These are phyloP conservation scores for Tricholoma furcatifolium DNA, from an alignment of 768 basidiomycete species.

Conservation along the genomic window DNA sequence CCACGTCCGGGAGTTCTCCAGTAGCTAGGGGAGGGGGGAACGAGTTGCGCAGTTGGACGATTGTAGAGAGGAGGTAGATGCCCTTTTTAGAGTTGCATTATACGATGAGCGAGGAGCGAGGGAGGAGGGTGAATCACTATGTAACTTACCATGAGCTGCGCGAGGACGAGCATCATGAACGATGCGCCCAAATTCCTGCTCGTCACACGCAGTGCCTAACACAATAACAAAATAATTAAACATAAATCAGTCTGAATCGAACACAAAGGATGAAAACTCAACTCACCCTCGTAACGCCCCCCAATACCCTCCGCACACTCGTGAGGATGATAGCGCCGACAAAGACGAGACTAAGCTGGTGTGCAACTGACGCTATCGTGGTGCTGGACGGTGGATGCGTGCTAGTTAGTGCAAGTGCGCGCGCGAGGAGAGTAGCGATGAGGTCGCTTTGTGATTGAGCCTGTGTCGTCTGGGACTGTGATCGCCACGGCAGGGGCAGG, in stretches of 20 bases:
- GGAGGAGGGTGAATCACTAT: neutral
- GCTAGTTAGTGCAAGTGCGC: conserved; percentile 25
- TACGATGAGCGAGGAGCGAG: neutral
- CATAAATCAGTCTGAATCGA: neutral
- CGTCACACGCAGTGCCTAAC: conserved; percentile 62
- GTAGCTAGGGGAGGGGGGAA: conserved; percentile 58
- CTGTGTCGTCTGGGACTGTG: conserved; percentile 19
- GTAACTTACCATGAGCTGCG: conserved; percentile 74
- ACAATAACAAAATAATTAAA: neutral
- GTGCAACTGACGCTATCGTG: conserved; percentile 38
- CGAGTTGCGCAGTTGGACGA: conserved; percentile 78
- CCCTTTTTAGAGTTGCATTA: conserved; percentile 43
- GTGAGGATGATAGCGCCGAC: conserved; percentile 77
- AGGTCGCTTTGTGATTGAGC: neutral
- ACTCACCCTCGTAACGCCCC: conserved; percentile 59
- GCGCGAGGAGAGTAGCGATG: conserved; percentile 41
- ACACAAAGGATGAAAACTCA: conserved; percentile 5
- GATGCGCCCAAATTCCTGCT: conserved; percentile 72
- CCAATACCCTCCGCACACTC: conserved; percentile 68
- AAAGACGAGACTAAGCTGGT: conserved; percentile 60
- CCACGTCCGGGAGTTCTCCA: conserved; percentile 4
- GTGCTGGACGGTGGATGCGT: conserved; percentile 27
- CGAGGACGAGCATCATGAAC: conserved; percentile 72
- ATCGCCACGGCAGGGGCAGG: conserved; percentile 30
- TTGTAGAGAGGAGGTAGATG: conserved; percentile 78